phyloP scores from a whole-genome alignment of 148 eudicot species.

The Heliosperma pusillum region DNA sequence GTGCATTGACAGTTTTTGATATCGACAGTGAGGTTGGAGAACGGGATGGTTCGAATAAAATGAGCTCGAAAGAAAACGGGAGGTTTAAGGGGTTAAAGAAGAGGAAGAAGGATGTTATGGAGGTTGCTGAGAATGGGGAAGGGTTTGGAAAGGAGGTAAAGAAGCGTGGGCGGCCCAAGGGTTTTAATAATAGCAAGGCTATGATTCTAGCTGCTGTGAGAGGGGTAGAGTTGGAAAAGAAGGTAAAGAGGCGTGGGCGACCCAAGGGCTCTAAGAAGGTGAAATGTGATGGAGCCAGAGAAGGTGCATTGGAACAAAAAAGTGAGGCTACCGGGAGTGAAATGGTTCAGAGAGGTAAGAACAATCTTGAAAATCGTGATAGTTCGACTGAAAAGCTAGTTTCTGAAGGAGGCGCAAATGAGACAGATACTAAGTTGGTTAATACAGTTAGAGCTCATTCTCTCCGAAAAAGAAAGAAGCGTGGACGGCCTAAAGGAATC shows the following conservation, averaged over 20 bases:
- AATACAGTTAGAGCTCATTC: slow-evolving; percentile 6
- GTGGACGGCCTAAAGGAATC: slow-evolving; percentile 31
- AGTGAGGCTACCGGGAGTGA: not conserved
- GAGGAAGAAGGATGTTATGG: not conserved
- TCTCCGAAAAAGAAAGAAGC: slow-evolving; percentile 20
- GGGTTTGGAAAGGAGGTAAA: not conserved
- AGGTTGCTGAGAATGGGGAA: slow-evolving; percentile 3
- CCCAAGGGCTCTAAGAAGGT: slow-evolving; percentile 25
- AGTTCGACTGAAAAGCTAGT: no score
- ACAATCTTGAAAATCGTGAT: no score
- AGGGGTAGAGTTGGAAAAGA: not conserved
- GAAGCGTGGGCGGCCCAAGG: slow-evolving; percentile 35
- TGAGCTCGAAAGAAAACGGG: not conserved
- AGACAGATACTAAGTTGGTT: not conserved
- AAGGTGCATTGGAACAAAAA: not conserved
- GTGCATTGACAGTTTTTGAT: slow-evolving; percentile 6
- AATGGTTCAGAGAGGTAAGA: no score
- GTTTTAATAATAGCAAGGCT: slow-evolving; percentile 18
- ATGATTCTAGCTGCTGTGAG: no score
- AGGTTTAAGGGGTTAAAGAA: slow-evolving; percentile 21
- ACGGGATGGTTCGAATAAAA: not conserved
- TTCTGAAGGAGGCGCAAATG: not conserved
- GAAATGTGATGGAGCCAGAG: not conserved
- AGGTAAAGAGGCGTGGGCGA: slow-evolving; percentile 28
- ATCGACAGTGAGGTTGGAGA: not conserved